phyloP scores from a whole-genome alignment of 805 yeast genomes.

The Yarrowia porcina region DNA sequence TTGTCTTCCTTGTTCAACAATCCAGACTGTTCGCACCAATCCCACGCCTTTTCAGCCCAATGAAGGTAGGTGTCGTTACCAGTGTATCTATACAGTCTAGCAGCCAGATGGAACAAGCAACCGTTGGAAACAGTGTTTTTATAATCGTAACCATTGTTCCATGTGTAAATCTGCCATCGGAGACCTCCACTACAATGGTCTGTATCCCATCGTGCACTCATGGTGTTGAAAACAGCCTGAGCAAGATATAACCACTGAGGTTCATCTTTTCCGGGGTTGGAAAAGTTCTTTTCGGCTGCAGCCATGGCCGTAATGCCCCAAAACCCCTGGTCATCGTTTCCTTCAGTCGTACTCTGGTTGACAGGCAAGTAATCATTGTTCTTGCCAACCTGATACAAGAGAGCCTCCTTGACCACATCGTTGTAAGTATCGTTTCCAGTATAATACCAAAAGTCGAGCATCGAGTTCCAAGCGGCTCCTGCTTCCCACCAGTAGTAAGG shows the following conservation, averaged over 20 bases:
- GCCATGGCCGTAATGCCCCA: conserved; percentile 88
- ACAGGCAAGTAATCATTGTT: conserved; percentile 69
- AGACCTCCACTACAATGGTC: conserved; percentile 68
- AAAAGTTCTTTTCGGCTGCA: conserved; percentile 80
- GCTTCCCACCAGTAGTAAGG: conserved; percentile 95
- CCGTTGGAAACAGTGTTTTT: conserved; percentile 86
- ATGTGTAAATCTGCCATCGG: conserved; percentile 87
- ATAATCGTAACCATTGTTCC: conserved; percentile 85
- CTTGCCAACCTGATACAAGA: conserved; percentile 64
- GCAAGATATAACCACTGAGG: conserved; percentile 76
- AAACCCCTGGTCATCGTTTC: conserved; percentile 90
- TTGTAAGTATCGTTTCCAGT: conserved; percentile 68
- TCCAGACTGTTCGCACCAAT: conserved; percentile 58
- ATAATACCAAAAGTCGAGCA: conserved; percentile 78
- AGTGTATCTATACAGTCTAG: conserved; percentile 79
- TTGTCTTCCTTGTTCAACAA: conserved; percentile 44
- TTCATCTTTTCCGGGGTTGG: conserved; percentile 57
- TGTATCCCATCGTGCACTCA: conserved; percentile 76
- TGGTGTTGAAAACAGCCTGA: conserved; percentile 83
- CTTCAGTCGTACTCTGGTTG: conserved; percentile 81
- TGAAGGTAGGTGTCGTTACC: conserved; percentile 66
- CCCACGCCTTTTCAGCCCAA: conserved; percentile 66
- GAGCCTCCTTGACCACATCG: conserved; percentile 55
- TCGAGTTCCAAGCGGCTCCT: conserved; percentile 60
- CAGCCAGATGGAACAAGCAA: conserved; percentile 73